Conservation (phyloP, 2,329 filamentous ascomycete genomes). For the Xylariaceae sp. region DNA sequence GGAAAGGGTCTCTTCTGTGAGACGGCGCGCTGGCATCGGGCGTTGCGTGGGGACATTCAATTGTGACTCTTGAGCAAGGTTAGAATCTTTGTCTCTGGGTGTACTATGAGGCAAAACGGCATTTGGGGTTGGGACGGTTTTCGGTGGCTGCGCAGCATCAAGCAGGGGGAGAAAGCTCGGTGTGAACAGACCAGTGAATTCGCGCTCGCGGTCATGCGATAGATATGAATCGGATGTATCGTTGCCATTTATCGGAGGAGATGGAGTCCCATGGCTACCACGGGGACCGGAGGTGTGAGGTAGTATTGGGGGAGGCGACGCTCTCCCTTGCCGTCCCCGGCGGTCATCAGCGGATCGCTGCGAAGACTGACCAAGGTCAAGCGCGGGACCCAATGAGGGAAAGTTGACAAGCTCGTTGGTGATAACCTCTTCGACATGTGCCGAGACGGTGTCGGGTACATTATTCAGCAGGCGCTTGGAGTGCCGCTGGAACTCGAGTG, state of each 20-base stretch:
- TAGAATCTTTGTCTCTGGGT: slow-evolving; percentile 20
- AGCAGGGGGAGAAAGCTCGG: slow-evolving; percentile 60
- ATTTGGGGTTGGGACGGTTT: slow-evolving; percentile 15
- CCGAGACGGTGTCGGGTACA: slow-evolving; percentile 44
- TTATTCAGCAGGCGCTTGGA: slow-evolving; percentile 47
- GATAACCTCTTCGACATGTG: slow-evolving; percentile 44
- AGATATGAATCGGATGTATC: slow-evolving; percentile 42
- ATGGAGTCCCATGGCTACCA: no score
- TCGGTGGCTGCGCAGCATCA: slow-evolving; percentile 39
- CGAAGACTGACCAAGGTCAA: slow-evolving; percentile 22
- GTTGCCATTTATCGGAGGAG: slow-evolving; percentile 26
- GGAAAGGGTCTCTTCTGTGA: slow-evolving; percentile 46
- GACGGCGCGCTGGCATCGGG: slow-evolving; percentile 36
- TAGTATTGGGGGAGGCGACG: slow-evolving; percentile 39
- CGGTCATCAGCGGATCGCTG: slow-evolving; percentile 17
- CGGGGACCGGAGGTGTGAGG: slow-evolving; percentile 36
- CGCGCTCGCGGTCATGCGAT: slow-evolving; percentile 54
- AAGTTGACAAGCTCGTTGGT: slow-evolving; percentile 42
- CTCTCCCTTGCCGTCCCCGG: slow-evolving; percentile 24
- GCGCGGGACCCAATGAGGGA: slow-evolving; percentile 40
- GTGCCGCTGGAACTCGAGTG: slow-evolving; percentile 53
- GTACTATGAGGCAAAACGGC: slow-evolving; percentile 10
- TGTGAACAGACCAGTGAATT: slow-evolving; percentile 60
- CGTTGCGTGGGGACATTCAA: slow-evolving; percentile 21
- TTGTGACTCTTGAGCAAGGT: slow-evolving; percentile 20